Evolutionary conservation across 495 filamentous ascomycete species (phyloP), one percentile per base, ranked within the genome.

Genomic region (Jackrogersella minutella): DNA sequence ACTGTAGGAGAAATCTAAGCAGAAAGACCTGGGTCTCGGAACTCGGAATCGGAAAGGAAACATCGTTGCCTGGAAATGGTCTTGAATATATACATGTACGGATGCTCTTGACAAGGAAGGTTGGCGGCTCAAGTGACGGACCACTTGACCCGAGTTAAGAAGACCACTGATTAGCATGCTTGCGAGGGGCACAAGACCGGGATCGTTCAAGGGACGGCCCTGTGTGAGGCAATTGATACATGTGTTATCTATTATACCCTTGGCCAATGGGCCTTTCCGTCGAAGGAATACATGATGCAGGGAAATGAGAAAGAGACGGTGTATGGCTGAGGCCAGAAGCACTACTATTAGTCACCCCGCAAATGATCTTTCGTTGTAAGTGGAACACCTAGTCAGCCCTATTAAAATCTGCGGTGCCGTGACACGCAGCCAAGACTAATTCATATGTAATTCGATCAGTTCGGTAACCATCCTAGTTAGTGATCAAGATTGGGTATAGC

Each of bases 101-200:
- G 34, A 34, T 52, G 39, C 44, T 49, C 52, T 43, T 24, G 44
- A 53, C 17, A 53, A 16, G 66, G 52, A 55, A 64, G 56, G 51
- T 65, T 69, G 52, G 66, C 66, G 66, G 66, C 66, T 65, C 56
- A 69, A 65, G 46, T 62, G 17, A 53, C 26, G 55, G 66, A 44
- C 19, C 36, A 52, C 56, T 69, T 64, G 61, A 57, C 50, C 60
- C 41, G 24, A 46, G 46, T 31, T 55, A 59, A 26, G 46, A 31
- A 50, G 28, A 41, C 9, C 22, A 55, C 41, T 60, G 55, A 56
- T 69, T 64, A 64, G 54, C 39, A 64, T 64, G 66, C 26, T 50
- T 60, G 56, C 57, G 41, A 43, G 43, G 31, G 44, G 31, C 19
- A 49, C 59, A 10, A 16, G 56, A 37, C 22, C 37, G 52, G 55